phyloP scores from a whole-genome alignment of 805 yeast genomes.

The Wickerhamomyces chaumierensis region DNA sequence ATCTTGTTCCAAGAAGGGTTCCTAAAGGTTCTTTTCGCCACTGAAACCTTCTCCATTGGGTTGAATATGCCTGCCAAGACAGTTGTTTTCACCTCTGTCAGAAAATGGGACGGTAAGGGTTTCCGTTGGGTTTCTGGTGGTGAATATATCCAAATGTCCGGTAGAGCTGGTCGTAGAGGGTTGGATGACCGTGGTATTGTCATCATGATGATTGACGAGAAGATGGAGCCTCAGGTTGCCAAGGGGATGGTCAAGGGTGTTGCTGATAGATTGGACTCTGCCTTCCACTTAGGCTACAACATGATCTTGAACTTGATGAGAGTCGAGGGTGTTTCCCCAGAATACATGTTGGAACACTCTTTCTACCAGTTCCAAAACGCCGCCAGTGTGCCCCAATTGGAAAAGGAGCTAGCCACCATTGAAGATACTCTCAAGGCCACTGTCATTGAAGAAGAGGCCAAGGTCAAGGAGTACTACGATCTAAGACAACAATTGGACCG shows the following conservation, averaged over 20 bases:
- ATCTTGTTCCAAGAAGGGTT: slow-evolving; percentile 95
- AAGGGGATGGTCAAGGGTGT: slow-evolving; percentile 99
- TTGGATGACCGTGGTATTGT: slow-evolving; percentile 98
- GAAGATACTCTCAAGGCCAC: slow-evolving; percentile 36
- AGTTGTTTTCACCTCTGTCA: slow-evolving; percentile 92
- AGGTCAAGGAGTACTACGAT: slow-evolving; percentile 75
- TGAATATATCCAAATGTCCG: slow-evolving; percentile 98
- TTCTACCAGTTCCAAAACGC: slow-evolving; percentile 94
- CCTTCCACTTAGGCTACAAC: slow-evolving; percentile 94
- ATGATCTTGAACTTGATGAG: slow-evolving; percentile 94
- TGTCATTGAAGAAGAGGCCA: slow-evolving; percentile 60
- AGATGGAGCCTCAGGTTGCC: slow-evolving; percentile 99
- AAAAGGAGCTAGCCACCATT: slow-evolving; percentile 47
- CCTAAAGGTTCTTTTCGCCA: slow-evolving; percentile 88
- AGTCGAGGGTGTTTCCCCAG: slow-evolving; percentile 97
- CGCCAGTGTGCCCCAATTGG: slow-evolving; percentile 79
- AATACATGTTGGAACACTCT: slow-evolving; percentile 89
- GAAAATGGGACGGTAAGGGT: slow-evolving; percentile 97
- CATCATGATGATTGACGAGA: slow-evolving; percentile 98
- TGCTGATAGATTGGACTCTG: slow-evolving; percentile 94
- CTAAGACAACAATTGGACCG: slow-evolving; percentile 56
- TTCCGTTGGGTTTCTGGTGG: slow-evolving; percentile 99
- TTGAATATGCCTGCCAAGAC: slow-evolving; percentile 99
- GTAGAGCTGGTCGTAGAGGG: slow-evolving; percentile 99
- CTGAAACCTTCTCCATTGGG: slow-evolving; percentile 97